Percentiles rank a stretch among this genome's conserved stretches.
Evolutionary conservation across 2,329 filamentous ascomycete species (phyloP).

Genomic region (Cercospora sp.): DNA sequence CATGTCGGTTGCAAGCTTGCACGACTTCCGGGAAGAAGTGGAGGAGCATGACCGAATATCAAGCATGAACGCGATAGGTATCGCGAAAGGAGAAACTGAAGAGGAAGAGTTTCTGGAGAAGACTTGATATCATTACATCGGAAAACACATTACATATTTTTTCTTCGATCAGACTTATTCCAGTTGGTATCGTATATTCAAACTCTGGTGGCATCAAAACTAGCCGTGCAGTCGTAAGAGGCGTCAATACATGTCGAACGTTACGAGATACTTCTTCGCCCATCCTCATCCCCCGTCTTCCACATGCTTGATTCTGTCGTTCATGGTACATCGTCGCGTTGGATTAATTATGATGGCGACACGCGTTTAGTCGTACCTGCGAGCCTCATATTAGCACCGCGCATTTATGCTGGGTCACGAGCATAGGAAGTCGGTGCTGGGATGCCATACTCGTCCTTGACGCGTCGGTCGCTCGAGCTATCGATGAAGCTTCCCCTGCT

Average conservation of each 20-base stretch:
- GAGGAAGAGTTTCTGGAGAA: background rate
- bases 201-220: constrained; percentile 7
- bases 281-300: background rate
- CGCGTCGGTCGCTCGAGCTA: constrained; percentile 58
- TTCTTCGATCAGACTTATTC: background rate
- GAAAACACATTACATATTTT: constrained; percentile 13
- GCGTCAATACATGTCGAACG: constrained; percentile 10
- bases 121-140: constrained; percentile 9
- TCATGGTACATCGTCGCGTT: constrained; percentile 3
- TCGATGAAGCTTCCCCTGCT: constrained; percentile 58
- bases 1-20: background rate
- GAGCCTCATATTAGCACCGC: constrained; percentile 11
- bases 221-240: constrained; percentile 9
- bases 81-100: background rate
- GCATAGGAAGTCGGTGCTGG: constrained; percentile 8
- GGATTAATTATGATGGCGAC: background rate
- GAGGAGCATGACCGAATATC: background rate
- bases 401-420: constrained; percentile 10
- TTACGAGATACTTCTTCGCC: constrained; percentile 1
- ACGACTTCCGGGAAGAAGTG: background rate
- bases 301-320: constrained; percentile 9
- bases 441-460: constrained; percentile 68
- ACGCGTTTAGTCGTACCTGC: constrained; percentile 15
- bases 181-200: constrained; percentile 12
- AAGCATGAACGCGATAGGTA: background rate